Evolutionary conservation across 345 rosid species (phyloP).

Genomic region (Heritiera littoralis): DNA sequence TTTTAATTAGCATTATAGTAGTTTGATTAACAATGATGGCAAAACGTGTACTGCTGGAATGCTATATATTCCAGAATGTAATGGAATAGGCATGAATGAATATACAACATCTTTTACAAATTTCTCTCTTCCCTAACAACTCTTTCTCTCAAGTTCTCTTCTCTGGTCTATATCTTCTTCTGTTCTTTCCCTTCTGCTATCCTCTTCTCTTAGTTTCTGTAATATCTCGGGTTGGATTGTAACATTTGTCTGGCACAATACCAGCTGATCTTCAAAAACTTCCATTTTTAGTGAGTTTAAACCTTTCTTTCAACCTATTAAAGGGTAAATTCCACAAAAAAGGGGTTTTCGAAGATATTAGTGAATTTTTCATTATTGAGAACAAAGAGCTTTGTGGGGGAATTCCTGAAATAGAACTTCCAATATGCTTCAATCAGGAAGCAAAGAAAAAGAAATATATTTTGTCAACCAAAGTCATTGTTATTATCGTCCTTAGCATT

Average conservation of each 20-base stretch:
- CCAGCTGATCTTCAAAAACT: constrained; percentile 19
- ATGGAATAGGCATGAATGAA: no score
- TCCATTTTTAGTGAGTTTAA: not conserved
- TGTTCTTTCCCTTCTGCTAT: no score
- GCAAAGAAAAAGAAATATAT: not conserved
- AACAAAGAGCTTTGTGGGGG: constrained; percentile 48
- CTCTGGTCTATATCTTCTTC: no score
- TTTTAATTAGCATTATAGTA: no score
- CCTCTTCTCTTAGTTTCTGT: no score
- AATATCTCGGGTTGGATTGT: no score
- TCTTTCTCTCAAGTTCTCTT: no score
- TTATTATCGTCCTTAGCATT: not conserved
- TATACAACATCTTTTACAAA: no score
- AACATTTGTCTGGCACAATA: constrained; percentile 36
- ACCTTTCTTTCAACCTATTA: constrained; percentile 42
- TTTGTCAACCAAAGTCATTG: not conserved
- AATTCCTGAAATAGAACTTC: not conserved
- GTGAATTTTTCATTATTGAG: constrained; percentile 27
- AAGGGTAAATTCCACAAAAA: constrained; percentile 38
- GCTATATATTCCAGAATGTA: no score
- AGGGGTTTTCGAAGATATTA: constrained; percentile 38
- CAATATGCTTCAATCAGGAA: not conserved
- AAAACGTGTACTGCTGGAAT: no score
- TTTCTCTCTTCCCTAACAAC: no score
- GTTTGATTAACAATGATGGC: no score